These are phyloP conservation scores for Picea abies DNA, from an alignment of 83 land plant species.

Conservation along the genomic window DNA sequence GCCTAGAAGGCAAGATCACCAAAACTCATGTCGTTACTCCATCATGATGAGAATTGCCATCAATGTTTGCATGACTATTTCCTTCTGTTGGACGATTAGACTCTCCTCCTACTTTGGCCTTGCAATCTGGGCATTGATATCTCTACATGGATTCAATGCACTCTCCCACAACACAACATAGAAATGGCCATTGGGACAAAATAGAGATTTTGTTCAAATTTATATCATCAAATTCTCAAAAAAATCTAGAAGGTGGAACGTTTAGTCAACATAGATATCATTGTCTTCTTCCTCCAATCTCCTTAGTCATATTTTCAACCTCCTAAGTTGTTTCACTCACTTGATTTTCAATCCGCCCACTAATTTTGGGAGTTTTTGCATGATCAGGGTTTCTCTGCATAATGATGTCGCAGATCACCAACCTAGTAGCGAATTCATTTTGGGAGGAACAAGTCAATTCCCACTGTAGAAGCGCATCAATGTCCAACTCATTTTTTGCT, in stretches of 20 bases:
- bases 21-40: too few relatives aligned
- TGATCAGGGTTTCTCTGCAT: constrained; percentile 18
- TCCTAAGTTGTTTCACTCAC: not conserved
- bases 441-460: not conserved
- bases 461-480: constrained; percentile 25
- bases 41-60: too few relatives aligned
- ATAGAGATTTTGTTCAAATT: too few relatives aligned
- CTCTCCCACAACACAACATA: constrained; percentile 13
- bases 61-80: constrained; percentile 30
- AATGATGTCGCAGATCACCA: constrained; percentile 17
- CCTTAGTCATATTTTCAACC: not conserved
- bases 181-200: constrained; percentile 17
- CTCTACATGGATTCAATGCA: too few relatives aligned
- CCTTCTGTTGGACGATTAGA: too few relatives aligned
- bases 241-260: too few relatives aligned
- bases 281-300: not conserved
- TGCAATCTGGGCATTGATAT: too few relatives aligned
- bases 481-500: constrained; percentile 15
- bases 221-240: too few relatives aligned
- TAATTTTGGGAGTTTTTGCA: constrained; percentile 15
- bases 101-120: too few relatives aligned
- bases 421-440: not conserved
- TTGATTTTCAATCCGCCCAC: not conserved
- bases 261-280: too few relatives aligned
- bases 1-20: too few relatives aligned